Percentiles rank a stretch among this genome's conserved stretches.
Conservation (phyloP, 2,329 filamentous ascomycete species). For the Rhexocercosporidium sp. region DNA sequence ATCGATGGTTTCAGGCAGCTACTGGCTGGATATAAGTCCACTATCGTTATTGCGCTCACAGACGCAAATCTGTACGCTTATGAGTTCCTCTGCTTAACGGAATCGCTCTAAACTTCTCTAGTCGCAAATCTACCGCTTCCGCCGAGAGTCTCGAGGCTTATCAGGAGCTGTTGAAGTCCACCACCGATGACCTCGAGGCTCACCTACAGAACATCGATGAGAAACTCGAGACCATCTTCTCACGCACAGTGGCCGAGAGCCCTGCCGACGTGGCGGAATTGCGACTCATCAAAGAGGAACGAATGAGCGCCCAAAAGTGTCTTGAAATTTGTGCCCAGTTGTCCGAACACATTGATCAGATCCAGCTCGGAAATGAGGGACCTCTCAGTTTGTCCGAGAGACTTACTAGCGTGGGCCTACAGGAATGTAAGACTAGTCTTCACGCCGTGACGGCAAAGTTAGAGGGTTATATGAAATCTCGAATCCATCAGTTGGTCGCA, state of each 20-base stretch:
- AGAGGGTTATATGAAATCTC: conserved; percentile 41
- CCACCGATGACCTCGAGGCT: conserved; percentile 44
- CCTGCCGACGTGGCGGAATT: conserved; percentile 39
- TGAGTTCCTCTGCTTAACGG: conserved; percentile 19
- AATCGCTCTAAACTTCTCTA: conserved; percentile 30
- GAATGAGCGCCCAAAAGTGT: conserved; percentile 44
- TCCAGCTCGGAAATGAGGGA: conserved; percentile 25
- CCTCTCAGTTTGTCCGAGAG: conserved; percentile 35
- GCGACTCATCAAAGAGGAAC: conserved; percentile 42
- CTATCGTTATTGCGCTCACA: conserved; percentile 48
- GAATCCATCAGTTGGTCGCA: conserved; percentile 41
- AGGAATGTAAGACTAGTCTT: conserved; percentile 45
- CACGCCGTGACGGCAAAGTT: conserved; percentile 38
- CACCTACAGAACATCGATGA: conserved; percentile 42
- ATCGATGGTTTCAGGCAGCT: conserved; percentile 48
- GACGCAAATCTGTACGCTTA: conserved; percentile 48
- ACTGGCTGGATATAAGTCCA: conserved; percentile 49
- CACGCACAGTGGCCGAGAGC: conserved; percentile 25
- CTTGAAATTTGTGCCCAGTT: conserved; percentile 44
- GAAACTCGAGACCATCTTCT: conserved; percentile 38
- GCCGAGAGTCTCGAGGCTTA: conserved; percentile 42
- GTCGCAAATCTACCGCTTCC: conserved; percentile 43
- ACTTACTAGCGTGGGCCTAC: conserved; percentile 42
- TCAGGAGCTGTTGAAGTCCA: conserved; percentile 42
- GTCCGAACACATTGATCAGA: conserved; percentile 41